A percentile compares a stretch with the other conserved stretches of the same genome.
Conservation (phyloP, 768 basidiomycete species). For the Termitomyces sp. region DNA sequence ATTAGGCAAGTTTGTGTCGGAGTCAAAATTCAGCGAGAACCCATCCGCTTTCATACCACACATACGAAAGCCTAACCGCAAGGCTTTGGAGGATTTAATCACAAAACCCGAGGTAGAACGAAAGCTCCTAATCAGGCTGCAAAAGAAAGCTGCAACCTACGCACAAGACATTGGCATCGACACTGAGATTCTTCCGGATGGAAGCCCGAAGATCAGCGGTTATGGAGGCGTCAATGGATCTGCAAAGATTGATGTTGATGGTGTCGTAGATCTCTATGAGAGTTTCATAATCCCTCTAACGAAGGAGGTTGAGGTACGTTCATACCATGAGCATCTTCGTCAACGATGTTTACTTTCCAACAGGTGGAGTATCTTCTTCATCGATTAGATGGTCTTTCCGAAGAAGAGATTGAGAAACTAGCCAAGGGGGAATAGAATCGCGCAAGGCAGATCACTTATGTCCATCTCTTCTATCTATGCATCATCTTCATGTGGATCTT, state of each 20-base stretch:
- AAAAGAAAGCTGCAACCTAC: slow-evolving; percentile 76
- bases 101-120: slow-evolving; percentile 97
- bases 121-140: slow-evolving; percentile 74
- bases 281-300: slow-evolving; percentile 96
- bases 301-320: slow-evolving; percentile 91
- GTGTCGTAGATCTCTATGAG: slow-evolving; percentile 90
- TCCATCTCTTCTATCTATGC: neutral
- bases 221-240: slow-evolving; percentile 26
- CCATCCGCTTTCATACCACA: slow-evolving; percentile 91
- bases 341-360: neutral
- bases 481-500: neutral
- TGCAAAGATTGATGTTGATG: slow-evolving; percentile 86
- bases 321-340: neutral
- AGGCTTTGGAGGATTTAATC: slow-evolving; percentile 79
- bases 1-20: slow-evolving; percentile 98
- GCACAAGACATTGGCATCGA: slow-evolving; percentile 82
- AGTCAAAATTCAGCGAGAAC: slow-evolving; percentile 88
- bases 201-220: slow-evolving; percentile 24
- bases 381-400: slow-evolving; percentile 79
- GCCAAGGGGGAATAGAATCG: slow-evolving; percentile 12
- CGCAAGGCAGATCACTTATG: neutral
- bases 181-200: slow-evolving; percentile 29
- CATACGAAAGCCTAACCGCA: slow-evolving; percentile 73
- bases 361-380: slow-evolving; percentile 95
- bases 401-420: slow-evolving; percentile 73